Evolutionary conservation across 495 filamentous ascomycete species (phyloP), one percentile per base, ranked within the genome.

Genomic region (Penicillium subrubescens): DNA sequence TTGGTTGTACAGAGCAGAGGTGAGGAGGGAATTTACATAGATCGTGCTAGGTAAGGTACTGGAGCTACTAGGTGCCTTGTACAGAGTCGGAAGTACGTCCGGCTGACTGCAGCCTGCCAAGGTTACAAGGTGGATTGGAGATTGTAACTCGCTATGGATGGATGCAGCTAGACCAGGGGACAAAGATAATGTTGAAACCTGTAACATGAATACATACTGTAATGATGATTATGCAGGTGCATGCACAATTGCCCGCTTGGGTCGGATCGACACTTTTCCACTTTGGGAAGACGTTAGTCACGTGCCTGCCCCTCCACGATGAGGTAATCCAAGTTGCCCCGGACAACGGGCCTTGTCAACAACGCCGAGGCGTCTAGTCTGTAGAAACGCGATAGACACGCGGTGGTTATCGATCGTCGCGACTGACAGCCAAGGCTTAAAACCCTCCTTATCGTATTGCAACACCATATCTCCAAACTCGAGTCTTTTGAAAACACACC

Each of bases 321-420:
- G 29, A 70, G 21, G 29, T 70, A 70, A 70, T 10, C 21, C 46
- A 15, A 62, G 68, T 71, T 71, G 68, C 66, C 68, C 68, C 51
- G 21, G 69, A 66, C 69, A 64, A 71, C 66, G 59, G 34, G 53
- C 56, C 17, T 12, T 50, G 55, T 65, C 69, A 67, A 71, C 63
- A 71, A 31, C 48, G 5, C 21, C 31, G n/a, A 39, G 25, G 25
- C 25, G 19, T 4, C 0, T 31, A 35, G 14, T 21, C 10, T 23
- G 6, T 11, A 39, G 46, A 52, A 11, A 25, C 58, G 44, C 56
- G 62, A 55, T 29, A 17, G 61, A 60, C 10, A 56, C 60, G 56
- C 60, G 59, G 58, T 48, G 53, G 14, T 25, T 33, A 31, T 52
- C 25, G 27, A 10, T 50, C 10, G 51, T 56, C 59, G 37, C 27